Evolutionary conservation across 2,329 filamentous ascomycete genomes (phyloP).

Genomic region (Xylariaceae sp.): DNA sequence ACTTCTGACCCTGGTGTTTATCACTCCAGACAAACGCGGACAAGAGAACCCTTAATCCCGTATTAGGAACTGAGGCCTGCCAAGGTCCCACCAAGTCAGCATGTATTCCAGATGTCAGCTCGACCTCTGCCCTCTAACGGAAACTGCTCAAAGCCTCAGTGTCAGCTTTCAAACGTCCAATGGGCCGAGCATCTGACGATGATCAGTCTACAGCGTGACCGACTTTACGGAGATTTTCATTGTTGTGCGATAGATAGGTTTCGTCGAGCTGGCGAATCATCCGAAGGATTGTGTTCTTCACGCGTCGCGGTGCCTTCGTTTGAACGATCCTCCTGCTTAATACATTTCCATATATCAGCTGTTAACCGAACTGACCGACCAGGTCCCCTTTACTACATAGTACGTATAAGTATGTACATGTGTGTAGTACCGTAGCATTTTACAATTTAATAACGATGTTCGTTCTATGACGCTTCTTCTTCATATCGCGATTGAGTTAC

Average conservation of each 20-base stretch:
- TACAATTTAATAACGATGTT: slow-evolving; percentile 1
- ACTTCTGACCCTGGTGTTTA: slow-evolving; percentile 16
- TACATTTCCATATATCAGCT: background rate
- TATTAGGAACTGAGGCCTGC: slow-evolving; percentile 15
- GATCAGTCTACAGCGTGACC: slow-evolving; percentile 12
- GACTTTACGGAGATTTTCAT: slow-evolving; percentile 18
- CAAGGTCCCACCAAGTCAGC: slow-evolving; percentile 20
- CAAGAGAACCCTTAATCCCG: slow-evolving; percentile 16
- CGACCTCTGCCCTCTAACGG: slow-evolving; percentile 14
- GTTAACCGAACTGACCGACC: background rate
- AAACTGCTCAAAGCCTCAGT: slow-evolving; percentile 1
- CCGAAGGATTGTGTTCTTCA: slow-evolving; percentile 19
- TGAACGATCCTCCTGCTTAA: slow-evolving; percentile 1
- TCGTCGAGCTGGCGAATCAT: slow-evolving; percentile 12
- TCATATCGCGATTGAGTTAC: background rate
- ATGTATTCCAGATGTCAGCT: slow-evolving; percentile 1
- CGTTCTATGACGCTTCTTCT: background rate
- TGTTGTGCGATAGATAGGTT: slow-evolving; percentile 11
- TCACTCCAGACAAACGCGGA: slow-evolving; percentile 6
- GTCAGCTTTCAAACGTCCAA: slow-evolving; percentile 6
- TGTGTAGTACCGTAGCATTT: too few species aligned
- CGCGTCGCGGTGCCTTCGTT: slow-evolving; percentile 14
- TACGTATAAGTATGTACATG: too few species aligned
- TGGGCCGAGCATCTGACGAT: slow-evolving; percentile 14
- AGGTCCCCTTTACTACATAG: too few species aligned